Evolutionary conservation across 805 yeast species (phyloP), one percentile per base, ranked within the genome.

Genomic region (Zygotorulaspora danielsina): DNA sequence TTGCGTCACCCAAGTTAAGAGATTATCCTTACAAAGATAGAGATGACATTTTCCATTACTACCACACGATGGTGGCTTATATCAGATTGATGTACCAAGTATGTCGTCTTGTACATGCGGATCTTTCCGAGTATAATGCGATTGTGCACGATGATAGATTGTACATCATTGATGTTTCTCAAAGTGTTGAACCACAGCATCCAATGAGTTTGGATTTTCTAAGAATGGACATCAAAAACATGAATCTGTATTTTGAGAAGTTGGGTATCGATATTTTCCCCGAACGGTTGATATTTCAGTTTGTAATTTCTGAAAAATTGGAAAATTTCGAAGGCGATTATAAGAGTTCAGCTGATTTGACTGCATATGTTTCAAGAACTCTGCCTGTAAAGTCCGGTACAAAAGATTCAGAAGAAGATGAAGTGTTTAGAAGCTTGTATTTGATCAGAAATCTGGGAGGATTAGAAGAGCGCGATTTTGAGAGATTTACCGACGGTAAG

Each of bases 201-300:
- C 97, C 96, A 8, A 87, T 87, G 87, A 84, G 95, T 30, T 70
- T 93, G 49, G 97, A 93, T 61, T 93, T 93, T 59, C 66, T 93
- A 44, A 72, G 99, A 57, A 93, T 93, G 98, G 99, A 93, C 65
- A 89, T 93, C 57, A 93, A 90, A 61, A 93, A 93, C 57, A 85
- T 90, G 17, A 93, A 90, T 56, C 93, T 85, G 53, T 93, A 81
- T 61, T 93, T 93, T 54, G 71, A 72, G 42, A 72, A 79, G 45
- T 79, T 81, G 59, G 80, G 81, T 25, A 85, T 89, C 29, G 73
- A 76, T 36, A 82, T 86, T 11, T 83, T 84, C 51, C 77, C 94
- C 3, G 97, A 93, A 61, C 72, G 95, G 45, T 70, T 78, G 21
- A 72, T 93, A 16, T 93, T 90, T 66, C 79, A 78, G 55, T 86